Conservation (phyloP, 2,329 filamentous ascomycete genomes). For the Hortaea sp. region DNA sequence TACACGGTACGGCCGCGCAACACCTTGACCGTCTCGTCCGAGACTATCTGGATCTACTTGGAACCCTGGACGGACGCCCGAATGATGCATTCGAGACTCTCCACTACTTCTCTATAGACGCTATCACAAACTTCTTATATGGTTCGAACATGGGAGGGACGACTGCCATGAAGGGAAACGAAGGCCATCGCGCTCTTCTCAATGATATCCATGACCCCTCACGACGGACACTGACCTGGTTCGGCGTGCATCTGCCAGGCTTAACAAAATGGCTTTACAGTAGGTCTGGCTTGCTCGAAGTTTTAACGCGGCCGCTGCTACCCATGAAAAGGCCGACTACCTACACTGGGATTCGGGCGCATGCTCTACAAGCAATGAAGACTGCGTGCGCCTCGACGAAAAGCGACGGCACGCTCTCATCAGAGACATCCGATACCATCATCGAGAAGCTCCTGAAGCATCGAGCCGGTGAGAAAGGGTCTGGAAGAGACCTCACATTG, state of each 20-base stretch:
- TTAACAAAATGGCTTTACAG: conserved; percentile 43
- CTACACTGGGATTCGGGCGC: conserved; percentile 41
- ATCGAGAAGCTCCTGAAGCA: background rate
- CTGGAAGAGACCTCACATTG: conserved; percentile 15
- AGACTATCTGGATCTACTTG: background rate
- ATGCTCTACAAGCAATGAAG: conserved; percentile 27
- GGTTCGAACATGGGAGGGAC: conserved; percentile 36
- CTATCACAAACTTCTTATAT: conserved; percentile 44
- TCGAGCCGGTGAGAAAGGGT: background rate
- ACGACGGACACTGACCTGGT: conserved; percentile 40
- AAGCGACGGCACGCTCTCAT: background rate
- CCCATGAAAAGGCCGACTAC: conserved; percentile 43
- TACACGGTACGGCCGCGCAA: conserved; percentile 23
- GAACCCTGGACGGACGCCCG: conserved; percentile 19
- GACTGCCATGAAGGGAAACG: conserved; percentile 30
- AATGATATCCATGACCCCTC: conserved; percentile 40
- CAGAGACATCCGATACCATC: background rate
- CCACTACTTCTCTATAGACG: conserved; percentile 46
- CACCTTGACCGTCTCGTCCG: conserved; percentile 19
- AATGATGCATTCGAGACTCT: conserved; percentile 40
- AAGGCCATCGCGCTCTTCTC: conserved; percentile 14
- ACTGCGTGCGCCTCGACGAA: background rate
- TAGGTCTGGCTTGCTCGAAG: conserved; percentile 29
- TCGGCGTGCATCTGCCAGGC: conserved; percentile 35
- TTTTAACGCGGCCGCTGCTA: conserved; percentile 30